Evolutionary conservation across 2,329 filamentous ascomycete genomes (phyloP).

Genomic region (Penicillium sp.): DNA sequence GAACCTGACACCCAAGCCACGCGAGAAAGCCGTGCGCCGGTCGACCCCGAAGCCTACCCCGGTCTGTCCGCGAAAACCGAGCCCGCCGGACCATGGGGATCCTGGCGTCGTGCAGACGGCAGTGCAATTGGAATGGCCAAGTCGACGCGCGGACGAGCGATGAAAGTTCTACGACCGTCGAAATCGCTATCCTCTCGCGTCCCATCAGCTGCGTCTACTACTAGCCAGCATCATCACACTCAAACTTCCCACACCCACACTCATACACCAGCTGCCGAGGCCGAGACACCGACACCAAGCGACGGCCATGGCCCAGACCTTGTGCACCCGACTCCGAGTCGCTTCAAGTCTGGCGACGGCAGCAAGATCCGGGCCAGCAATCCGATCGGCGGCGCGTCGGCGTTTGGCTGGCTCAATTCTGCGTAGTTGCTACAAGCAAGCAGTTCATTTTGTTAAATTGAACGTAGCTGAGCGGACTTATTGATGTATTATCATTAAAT

Average conservation of each 20-base stretch:
- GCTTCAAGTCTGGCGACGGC: slow-evolving; percentile 24
- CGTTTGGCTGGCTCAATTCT: slow-evolving; percentile 84
- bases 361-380: slow-evolving; percentile 62
- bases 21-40: slow-evolving; percentile 17
- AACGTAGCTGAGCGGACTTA: neutral
- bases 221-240: neutral
- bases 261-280: slow-evolving; percentile 8
- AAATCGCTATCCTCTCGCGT: slow-evolving; percentile 50
- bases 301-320: slow-evolving; percentile 11
- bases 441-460: neutral
- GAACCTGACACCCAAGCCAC: slow-evolving; percentile 16
- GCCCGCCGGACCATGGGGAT: slow-evolving; percentile 62
- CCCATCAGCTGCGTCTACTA: slow-evolving; percentile 4
- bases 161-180: slow-evolving; percentile 84
- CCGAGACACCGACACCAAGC: slow-evolving; percentile 7
- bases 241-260: slow-evolving; percentile 12
- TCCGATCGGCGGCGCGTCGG: slow-evolving; percentile 85
- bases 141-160: slow-evolving; percentile 60
- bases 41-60: slow-evolving; percentile 5
- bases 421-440: slow-evolving; percentile 8
- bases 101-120: slow-evolving; percentile 57
- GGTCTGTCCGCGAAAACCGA: slow-evolving; percentile 26
- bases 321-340: slow-evolving; percentile 16
- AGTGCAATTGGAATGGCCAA: slow-evolving; percentile 53
- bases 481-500: too few relatives aligned